phyloP scores from a whole-genome alignment of 805 yeast species.

The Metschnikowia lachancei region DNA sequence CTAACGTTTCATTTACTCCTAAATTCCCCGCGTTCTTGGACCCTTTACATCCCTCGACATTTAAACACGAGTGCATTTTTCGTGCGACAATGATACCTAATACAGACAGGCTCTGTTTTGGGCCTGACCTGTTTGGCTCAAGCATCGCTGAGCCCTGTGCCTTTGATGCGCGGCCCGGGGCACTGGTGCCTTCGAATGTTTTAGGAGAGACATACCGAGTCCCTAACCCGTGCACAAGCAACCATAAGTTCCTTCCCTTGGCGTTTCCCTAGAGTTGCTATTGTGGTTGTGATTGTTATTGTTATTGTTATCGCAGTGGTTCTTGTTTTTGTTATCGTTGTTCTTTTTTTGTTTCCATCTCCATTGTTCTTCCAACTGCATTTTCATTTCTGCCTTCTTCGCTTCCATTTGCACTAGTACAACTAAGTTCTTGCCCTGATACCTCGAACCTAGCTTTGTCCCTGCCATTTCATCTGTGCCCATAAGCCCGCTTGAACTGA shows the following conservation, averaged over 20 bases:
- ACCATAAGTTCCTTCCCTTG: not conserved
- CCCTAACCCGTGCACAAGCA: not conserved
- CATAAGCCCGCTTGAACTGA: not conserved
- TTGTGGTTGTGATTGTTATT: not conserved
- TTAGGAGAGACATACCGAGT: not conserved
- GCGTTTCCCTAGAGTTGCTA: not conserved
- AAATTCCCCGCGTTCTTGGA: not conserved
- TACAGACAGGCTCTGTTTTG: conserved; percentile 12
- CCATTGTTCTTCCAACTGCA: not conserved
- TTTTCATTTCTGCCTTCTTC: not conserved
- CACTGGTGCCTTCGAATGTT: conserved; percentile 1
- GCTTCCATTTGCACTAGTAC: too few relatives aligned
- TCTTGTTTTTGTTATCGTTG: too few relatives aligned
- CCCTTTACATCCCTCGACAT: not conserved
- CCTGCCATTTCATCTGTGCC: not conserved
- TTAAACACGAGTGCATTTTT: not conserved
- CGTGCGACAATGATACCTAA: not conserved
- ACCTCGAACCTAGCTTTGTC: not conserved
- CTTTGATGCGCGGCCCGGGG: not conserved
- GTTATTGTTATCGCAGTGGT: too few relatives aligned
- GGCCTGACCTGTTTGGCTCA: conserved; percentile 4
- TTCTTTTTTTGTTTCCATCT: too few relatives aligned
- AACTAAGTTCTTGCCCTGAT: not conserved
- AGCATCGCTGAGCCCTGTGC: conserved; percentile 8
- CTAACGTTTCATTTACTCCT: not conserved